Conservation (phyloP, 345 rosid genomes). For the Salix udensis region DNA sequence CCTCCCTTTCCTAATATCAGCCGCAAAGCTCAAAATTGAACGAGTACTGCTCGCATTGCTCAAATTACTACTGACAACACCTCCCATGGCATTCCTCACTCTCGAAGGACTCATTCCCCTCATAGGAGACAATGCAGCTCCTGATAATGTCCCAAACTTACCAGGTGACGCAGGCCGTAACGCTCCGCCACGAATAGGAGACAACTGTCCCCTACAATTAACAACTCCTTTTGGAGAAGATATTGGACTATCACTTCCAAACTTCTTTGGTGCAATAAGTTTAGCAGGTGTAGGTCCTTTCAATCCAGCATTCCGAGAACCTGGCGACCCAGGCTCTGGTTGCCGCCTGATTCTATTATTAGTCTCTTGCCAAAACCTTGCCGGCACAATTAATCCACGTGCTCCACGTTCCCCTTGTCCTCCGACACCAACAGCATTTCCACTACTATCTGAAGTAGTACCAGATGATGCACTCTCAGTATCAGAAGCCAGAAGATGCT, state of each 20-base stretch:
- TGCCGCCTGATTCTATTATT: conserved; percentile 44
- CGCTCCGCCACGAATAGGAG: conserved; percentile 48
- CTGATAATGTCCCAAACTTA: conserved; percentile 43
- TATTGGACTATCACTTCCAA: conserved; percentile 45
- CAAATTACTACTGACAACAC: conserved; percentile 35
- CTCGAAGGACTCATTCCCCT: conserved; percentile 70
- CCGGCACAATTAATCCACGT: conserved; percentile 43
- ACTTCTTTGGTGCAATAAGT: conserved; percentile 39
- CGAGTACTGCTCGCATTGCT: conserved; percentile 36
- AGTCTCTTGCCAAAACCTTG: conserved; percentile 53
- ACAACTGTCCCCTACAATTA: conserved; percentile 47
- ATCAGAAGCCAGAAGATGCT: conserved; percentile 52
- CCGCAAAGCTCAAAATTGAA: conserved; percentile 75
- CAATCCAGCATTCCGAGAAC: conserved; percentile 30
- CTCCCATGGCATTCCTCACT: conserved; percentile 41
- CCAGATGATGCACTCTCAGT: conserved; percentile 84
- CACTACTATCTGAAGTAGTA: conserved; percentile 46
- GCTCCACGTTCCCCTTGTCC: conserved; percentile 31
- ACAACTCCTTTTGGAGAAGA: conserved; percentile 53
- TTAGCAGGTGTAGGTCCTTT: conserved; percentile 38
- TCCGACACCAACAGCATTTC: conserved; percentile 19
- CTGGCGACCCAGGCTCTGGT: conserved; percentile 41
- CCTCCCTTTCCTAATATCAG: conserved; percentile 69
- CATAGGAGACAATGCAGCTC: conserved; percentile 48
- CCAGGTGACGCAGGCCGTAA: conserved; percentile 66